Conservation (phyloP, 2,329 filamentous ascomycete genomes). For the Colletotrichum sp. region DNA sequence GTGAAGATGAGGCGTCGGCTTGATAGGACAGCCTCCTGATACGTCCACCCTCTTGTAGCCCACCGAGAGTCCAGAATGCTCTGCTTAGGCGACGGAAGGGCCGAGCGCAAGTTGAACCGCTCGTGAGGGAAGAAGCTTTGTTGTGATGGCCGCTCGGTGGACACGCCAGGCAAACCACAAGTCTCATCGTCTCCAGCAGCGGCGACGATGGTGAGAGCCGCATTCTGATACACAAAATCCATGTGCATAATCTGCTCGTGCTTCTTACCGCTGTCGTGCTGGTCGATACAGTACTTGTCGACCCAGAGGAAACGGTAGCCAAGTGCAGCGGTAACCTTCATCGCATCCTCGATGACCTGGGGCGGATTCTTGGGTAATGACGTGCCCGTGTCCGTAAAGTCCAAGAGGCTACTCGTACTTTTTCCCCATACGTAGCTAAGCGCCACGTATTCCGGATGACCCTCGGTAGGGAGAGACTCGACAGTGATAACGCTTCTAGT, state of each 20-base stretch:
- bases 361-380: neutral
- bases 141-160: neutral
- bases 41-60: slow-evolving; percentile 16
- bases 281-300: slow-evolving; percentile 30
- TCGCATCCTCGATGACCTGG: slow-evolving; percentile 17
- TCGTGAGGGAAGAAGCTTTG: neutral
- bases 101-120: neutral
- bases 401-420: neutral
- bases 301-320: slow-evolving; percentile 30
- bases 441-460: neutral
- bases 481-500: neutral
- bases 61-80: neutral
- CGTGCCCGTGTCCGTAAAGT: neutral
- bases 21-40: slow-evolving; percentile 15
- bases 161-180: slow-evolving; percentile 2
- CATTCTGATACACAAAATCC: slow-evolving; percentile 27
- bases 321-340: slow-evolving; percentile 23
- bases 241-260: slow-evolving; percentile 28
- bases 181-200: slow-evolving; percentile 10
- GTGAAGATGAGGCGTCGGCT: slow-evolving; percentile 29
- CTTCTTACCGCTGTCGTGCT: slow-evolving; percentile 26
- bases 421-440: slow-evolving; percentile 4
- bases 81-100: neutral
- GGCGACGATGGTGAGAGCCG: slow-evolving; percentile 27
- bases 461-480: neutral